phyloP scores from a whole-genome alignment of 768 basidiomycete species.

The Neoboletus magnificus region DNA sequence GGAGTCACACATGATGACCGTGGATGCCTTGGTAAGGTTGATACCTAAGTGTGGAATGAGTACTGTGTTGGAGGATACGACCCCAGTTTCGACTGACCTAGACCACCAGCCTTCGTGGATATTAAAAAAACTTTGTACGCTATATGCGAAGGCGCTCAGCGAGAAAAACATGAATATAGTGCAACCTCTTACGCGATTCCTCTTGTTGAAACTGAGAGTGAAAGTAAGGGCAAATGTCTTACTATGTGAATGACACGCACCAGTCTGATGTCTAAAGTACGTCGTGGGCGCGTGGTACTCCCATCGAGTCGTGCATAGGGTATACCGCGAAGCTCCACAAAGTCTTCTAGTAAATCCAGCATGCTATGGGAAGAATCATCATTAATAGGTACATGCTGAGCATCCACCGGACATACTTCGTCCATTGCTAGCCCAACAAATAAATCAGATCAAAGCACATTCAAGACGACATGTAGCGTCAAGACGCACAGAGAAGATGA shows the following conservation, averaged over 20 bases:
- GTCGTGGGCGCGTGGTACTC: constrained; percentile 47
- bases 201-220: constrained; percentile 53
- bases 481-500: constrained; percentile 61
- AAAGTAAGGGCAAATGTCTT: not conserved
- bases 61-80: not conserved
- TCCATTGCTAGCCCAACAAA: constrained; percentile 52
- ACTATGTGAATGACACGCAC: constrained; percentile 29
- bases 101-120: constrained; percentile 69
- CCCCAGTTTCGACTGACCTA: constrained; percentile 40
- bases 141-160: constrained; percentile 15
- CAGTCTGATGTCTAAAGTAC: constrained; percentile 54
- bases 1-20: constrained; percentile 76
- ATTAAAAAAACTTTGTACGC: constrained; percentile 68
- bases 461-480: not conserved
- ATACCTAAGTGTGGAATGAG: constrained; percentile 48
- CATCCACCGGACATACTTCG: constrained; percentile 32
- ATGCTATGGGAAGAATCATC: constrained; percentile 40
- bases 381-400: not conserved
- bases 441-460: constrained; percentile 4
- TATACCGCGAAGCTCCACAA: constrained; percentile 55
- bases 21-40: constrained; percentile 79
- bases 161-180: not conserved
- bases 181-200: constrained; percentile 43
- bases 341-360: constrained; percentile 69
- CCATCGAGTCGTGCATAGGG: constrained; percentile 64